Evolutionary conservation across 1,139 yeast species (phyloP).

Genomic region (Suhomyces yuchorum): DNA sequence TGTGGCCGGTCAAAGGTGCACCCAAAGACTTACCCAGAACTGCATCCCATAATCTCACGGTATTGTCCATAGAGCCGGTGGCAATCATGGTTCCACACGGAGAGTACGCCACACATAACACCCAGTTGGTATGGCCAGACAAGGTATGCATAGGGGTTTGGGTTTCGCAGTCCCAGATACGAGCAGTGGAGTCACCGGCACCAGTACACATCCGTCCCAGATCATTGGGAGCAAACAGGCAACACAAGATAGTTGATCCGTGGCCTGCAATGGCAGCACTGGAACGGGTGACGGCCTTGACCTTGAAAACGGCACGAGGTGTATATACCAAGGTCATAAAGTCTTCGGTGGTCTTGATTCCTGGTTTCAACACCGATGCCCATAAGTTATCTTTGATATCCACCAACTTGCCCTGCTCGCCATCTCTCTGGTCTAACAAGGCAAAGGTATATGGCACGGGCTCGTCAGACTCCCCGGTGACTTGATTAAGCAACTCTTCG

Average conservation of each 20-base stretch:
- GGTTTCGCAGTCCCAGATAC: slow-evolving; percentile 97
- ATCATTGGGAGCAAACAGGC: slow-evolving; percentile 91
- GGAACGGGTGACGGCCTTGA: slow-evolving; percentile 86
- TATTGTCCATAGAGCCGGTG: slow-evolving; percentile 94
- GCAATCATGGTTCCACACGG: slow-evolving; percentile 92
- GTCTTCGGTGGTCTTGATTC: slow-evolving; percentile 88
- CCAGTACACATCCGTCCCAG: slow-evolving; percentile 90
- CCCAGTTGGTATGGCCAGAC: slow-evolving; percentile 91
- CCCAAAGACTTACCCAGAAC: slow-evolving; percentile 76
- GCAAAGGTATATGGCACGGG: slow-evolving; percentile 91
- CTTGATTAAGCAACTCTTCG: slow-evolving; percentile 80
- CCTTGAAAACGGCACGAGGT: slow-evolving; percentile 94
- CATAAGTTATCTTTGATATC: slow-evolving; percentile 81
- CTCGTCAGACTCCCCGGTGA: slow-evolving; percentile 68
- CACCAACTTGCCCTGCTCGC: slow-evolving; percentile 41
- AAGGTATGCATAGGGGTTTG: slow-evolving; percentile 85
- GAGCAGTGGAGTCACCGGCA: slow-evolving; percentile 96
- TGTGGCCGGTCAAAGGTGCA: slow-evolving; percentile 73
- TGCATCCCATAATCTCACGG: slow-evolving; percentile 81
- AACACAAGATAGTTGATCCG: slow-evolving; percentile 87
- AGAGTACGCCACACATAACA: slow-evolving; percentile 87
- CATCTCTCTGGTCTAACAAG: slow-evolving; percentile 44
- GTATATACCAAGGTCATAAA: slow-evolving; percentile 87
- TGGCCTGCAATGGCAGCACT: slow-evolving; percentile 95
- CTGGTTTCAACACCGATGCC: slow-evolving; percentile 80